Evolutionary conservation across 2,329 filamentous ascomycete genomes (phyloP), one percentile per base, ranked within the genome.

Genomic region (Hortaea sp.): DNA sequence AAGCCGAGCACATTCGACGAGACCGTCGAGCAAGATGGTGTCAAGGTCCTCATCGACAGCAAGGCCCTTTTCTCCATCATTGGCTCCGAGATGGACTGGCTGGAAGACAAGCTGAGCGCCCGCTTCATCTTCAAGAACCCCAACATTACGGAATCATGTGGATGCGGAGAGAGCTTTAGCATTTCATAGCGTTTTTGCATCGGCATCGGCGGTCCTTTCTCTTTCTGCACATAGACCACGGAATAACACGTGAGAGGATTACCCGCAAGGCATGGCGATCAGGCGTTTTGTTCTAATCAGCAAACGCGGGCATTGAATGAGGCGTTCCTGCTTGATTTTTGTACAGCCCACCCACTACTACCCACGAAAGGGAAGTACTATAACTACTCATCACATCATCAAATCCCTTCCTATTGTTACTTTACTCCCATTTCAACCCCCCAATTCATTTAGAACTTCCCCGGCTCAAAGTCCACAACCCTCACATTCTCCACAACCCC

Each of bases 61-160:
- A 97, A 95, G 72, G 92, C 92, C 38, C 71, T 98, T 42, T 89
- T 98, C 65, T 97, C 90, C 67, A 97, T 98, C 45, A 95, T 98
- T 58, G 92, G 92, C 5, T 95, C 85, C 62, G 90, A 97, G 70
- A 98, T 98, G 92, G 92, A 98, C 63, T 98, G 90, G 89, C 76
- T 90, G 7, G 89, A 97, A 69, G 92, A 97, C 59, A 95, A 94
- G 71, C 70, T 98, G 53, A 94, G 84, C 65, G 79, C 89, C 67
- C 77, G 86, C 54, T 98, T 98, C 66, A 82, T 95, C 43, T 98
- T 98, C 70, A 83, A 80, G 64, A 98, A 98, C 65, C 92, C 92
- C 2, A 98, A 98, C 62, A 97, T 97, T 64, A 98, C 89, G 95
- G 72, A 79, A 89, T 82, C 28, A 2, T 51, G 49, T 41, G 49